Evolutionary conservation across 164 flowering plant genomes (phyloP), one percentile per base, ranked within the genome.

Genomic region (Litsea cubeba): DNA sequence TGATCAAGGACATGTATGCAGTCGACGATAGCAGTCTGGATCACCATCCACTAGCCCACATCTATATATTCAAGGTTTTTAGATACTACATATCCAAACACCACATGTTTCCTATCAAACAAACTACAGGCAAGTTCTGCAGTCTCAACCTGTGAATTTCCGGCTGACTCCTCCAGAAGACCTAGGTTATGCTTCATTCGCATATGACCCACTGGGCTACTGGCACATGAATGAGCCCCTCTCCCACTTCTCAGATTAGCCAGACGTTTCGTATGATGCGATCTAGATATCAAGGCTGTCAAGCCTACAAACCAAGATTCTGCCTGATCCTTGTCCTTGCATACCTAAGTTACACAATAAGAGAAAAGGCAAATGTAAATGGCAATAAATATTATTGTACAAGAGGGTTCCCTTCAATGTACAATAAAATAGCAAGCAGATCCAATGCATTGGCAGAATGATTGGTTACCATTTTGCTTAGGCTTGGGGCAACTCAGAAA

Each of bases 261-360:
- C 15, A 76, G 65, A 11, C 80, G 73, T 72, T 79, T 78, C 22
- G 66, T 50, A 70, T 70, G 71, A 71, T 75, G 82, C 64, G 79
- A 76, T 76, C 82, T 75, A 17, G 88, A 86, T 66, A 86, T 82
- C 80, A 85, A 75, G 46, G 90, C 82, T 75, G 79, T 85, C 82
- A 88, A 81, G 68, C 90, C 94, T 26, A 79, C 23, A 70, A 79
- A 77, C 94, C 91, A 90, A 80, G 82, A 76, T 78, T 87, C 91
- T 25, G 90, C 89, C 68, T 85, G 90, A 26, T 65, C 84, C 71
- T 87, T 83, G 82, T 90, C 91, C 84, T 90, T 88, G 85, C 94
- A 90, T 73, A 88, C 84, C 94, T 90, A 65, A 63, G 51, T 20
- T 63, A 70, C 60, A 68, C n/a, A 68, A 4, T 18, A 62, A 14